Base-by-base conservation (phyloP, 192 early-diverging fungal species). In the Coemansia sp. region DNA sequence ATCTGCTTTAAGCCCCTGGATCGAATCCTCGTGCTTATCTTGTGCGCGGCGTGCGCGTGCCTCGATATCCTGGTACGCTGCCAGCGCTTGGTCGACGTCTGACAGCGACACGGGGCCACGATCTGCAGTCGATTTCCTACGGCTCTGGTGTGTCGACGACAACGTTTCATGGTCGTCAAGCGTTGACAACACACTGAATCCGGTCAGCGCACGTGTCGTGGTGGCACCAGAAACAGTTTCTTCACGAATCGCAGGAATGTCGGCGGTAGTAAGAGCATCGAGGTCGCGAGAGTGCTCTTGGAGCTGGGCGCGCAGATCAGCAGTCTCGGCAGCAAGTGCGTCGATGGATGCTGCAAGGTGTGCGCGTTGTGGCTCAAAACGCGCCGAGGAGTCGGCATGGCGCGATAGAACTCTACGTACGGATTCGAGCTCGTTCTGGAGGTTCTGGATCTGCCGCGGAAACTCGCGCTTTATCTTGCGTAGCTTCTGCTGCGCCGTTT, bases 341-440 rank as follows among this genome's bases (percentile, higher is more conserved):
- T 31, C 64, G 2, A 70, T 58, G 1, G 45, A 28, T 21, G 56
- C 58, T 12, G 40, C 64, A 26, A 76, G 68, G 46, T 70, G 68
- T 15, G 31, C 33, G 2, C 25, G 56, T 12, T 64, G 52, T 4
- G 34, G 48, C 31, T 43, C 30, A 13, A 60, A 58, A 26, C 68
- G 59, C 10, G 52, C 48, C 3, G 63, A 63, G 6, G 59, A 53
- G 4, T 58, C 40, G 0, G 48, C 9, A 9, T 66, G 61, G 15
- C 56, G 51, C 12, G 52, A 68, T 4, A 64, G 23, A 13, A 59
- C 51, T 16, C 51, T 40, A 7, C 45, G 31, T 45, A 76, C 52
- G 8, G 68, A 13, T 0, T 76, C 74, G n/a, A 70, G 63, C 61
- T 76, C 68, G 25, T 51, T 53, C 52, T 61, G 64, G 40, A 68